Conservation (phyloP, 1,284 basidiomycete genomes). For the Neonothopanus nambi region DNA sequence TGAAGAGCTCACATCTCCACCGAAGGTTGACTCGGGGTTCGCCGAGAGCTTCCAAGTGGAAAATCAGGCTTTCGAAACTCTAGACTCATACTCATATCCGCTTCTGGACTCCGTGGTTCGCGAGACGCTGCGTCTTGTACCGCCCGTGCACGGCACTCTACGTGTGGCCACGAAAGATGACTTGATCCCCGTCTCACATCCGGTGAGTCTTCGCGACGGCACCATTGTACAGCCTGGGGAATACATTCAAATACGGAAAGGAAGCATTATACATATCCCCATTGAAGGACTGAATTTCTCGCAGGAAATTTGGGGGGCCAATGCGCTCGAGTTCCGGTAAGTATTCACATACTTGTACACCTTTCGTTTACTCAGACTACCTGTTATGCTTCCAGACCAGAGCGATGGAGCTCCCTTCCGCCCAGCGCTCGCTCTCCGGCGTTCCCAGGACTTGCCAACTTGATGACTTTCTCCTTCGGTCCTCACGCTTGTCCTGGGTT, state of each 20-base stretch:
- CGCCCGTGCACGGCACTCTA: constrained; percentile 54
- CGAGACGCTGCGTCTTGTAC: constrained; percentile 51
- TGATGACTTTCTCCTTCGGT: constrained; percentile 57
- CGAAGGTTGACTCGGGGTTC: not conserved
- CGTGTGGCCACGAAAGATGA: constrained; percentile 52
- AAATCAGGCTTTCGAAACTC: constrained; percentile 30
- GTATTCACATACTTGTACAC: constrained; percentile 18
- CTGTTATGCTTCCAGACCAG: constrained; percentile 39
- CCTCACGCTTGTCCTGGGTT: constrained; percentile 49
- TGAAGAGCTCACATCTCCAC: constrained; percentile 33
- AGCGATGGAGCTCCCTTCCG: constrained; percentile 49
- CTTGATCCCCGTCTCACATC: constrained; percentile 49
- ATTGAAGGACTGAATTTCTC: constrained; percentile 53
- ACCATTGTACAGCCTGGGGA: constrained; percentile 32
- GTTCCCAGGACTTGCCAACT: constrained; percentile 46
- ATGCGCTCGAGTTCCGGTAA: constrained; percentile 51
- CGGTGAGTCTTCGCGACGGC: constrained; percentile 47
- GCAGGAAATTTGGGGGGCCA: constrained; percentile 53
- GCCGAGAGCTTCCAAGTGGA: constrained; percentile 12
- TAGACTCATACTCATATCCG: constrained; percentile 43
- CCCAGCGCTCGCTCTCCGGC: constrained; percentile 31
- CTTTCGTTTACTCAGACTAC: constrained; percentile 9
- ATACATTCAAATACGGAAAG: constrained; percentile 45
- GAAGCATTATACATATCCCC: constrained; percentile 55
- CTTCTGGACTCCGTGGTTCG: constrained; percentile 57